Base-by-base conservation (phyloP, 148 eudicot species). In the Amaranthus hypochondriacus region DNA sequence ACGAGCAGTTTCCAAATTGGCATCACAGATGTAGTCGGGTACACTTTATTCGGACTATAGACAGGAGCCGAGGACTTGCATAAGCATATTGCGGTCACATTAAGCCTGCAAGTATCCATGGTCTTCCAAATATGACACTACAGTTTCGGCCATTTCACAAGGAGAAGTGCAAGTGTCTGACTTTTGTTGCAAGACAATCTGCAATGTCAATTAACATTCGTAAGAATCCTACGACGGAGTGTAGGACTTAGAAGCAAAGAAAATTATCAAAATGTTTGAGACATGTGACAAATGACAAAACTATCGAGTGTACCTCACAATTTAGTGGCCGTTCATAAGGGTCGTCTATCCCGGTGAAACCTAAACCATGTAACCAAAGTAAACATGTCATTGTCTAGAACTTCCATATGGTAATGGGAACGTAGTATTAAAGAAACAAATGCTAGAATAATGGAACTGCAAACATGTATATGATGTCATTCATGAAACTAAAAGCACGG, bases 271-370 rank as follows among this genome's bases (percentile, higher is more conserved):
- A 54, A 21, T 28, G 49, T 15, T 5, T 62, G 4, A 28, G 39
- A 28, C 39, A 18, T 18, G 39, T 28, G 39, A 60, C 55, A 7
- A 52, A 62, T 53, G 12, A 56, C 1, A 48, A 47, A 50, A 12
- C 48, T 28, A 63, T 70, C 74, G 71, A 79, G 49, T 51, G 60
- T 83, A 95, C 99, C 97, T 95, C 99, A 62, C 91, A 83, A 56
- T 86, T 84, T 74, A 79, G 72, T 48, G 99, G 99, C 53, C 83
- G 77, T 78, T 95, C 99, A 71, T 95, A 95, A 50, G 97, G 99
- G 81, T 95, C 99, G 78, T 95, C 99, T 68, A 95, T 76, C 67
- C 99, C 99, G 2, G 99, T 95, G 76, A 95, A 95, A 77, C 92
- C 99, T 95, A 71, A 44, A 6, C 48, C 51, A 47, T 49, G 42